Evolutionary conservation across 176 grass and related monocot species (phyloP), one percentile per base, ranked within the genome.

Genomic region (Olyra latifolia): DNA sequence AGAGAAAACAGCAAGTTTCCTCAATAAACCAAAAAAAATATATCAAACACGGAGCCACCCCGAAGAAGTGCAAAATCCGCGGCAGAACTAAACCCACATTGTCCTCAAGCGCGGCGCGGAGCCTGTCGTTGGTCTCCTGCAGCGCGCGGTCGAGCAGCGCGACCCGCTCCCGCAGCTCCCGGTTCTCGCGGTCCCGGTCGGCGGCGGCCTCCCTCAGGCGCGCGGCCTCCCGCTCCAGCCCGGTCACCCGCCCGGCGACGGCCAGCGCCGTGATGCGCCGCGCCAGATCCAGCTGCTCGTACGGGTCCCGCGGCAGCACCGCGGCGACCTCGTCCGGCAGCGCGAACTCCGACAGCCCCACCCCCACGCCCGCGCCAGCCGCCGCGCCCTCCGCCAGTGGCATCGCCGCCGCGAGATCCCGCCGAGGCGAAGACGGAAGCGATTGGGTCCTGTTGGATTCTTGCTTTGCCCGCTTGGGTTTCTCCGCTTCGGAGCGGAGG

Each of bases 241-340:
- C 89, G 4, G 96, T 85, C 5, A 91, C 92, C 71, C 89, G 76
- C 4, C 92, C 93, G 16, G 93, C 84, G 19, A 99, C 84, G 48
- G 96, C 96, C 79, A 95, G 80, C 84, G 92, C 89, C 29, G 96
- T 91, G 81, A 99, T 95, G 75, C 91, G 94, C 38, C 88, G 90
- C 48, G 92, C 96, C 71, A 99, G 84, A 90, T 99, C 90, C 70
- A 99, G 90, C 89, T 95, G 92, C 81, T 93, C 90, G 79, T 93
- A 90, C 0, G 90, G 90, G 83, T 95, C 93, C 70, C 72, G 71
- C 66, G 96, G 96, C 62, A 99, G 86, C 86, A 87, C 92, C 27
- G 90, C 92, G 82, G 89, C 76, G 58, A 99, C 58, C 71, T 91
- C 92, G 30, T 87, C 82, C 41, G 96, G 84, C 25, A 99, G 88